Evolutionary conservation across 2,329 filamentous ascomycete genomes (phyloP).

Genomic region (Penicillium sp.): DNA sequence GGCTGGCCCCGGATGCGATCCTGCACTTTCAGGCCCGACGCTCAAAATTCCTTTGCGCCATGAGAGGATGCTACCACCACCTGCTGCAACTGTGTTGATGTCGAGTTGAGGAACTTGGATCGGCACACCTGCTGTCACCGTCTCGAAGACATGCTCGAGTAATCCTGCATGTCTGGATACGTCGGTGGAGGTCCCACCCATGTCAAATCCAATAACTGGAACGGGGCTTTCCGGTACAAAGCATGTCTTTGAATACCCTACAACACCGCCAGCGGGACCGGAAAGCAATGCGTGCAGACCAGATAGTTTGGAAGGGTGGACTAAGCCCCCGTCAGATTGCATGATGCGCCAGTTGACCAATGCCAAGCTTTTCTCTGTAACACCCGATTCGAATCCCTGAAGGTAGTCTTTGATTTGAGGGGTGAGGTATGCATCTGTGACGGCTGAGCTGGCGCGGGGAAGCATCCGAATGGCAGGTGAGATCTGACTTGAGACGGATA

Average conservation of each 20-base stretch:
- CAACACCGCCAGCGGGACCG: constrained; percentile 88
- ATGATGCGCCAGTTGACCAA: constrained; percentile 55
- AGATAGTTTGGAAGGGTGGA: constrained; percentile 63
- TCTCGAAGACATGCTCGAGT: constrained; percentile 91
- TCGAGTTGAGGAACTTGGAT: constrained; percentile 87
- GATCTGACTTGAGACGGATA: too few relatives aligned
- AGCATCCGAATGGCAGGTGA: constrained; percentile 49
- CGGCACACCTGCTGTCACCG: constrained; percentile 83
- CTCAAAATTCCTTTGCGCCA: constrained; percentile 59
- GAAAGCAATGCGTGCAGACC: constrained; percentile 84
- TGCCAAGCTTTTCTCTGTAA: too few relatives aligned
- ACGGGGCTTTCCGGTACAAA: constrained; percentile 70
- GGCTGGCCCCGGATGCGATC: constrained; percentile 84
- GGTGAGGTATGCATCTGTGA: constrained; percentile 77
- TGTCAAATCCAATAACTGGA: constrained; percentile 89
- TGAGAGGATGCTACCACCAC: constrained; percentile 69
- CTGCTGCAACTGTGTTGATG: constrained; percentile 88
- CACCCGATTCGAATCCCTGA: constrained; percentile 70
- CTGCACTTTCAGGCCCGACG: constrained; percentile 85
- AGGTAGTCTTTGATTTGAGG: constrained; percentile 79
- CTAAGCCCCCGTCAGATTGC: constrained; percentile 77
- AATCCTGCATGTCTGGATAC: constrained; percentile 82
- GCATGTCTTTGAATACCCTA: constrained; percentile 85
- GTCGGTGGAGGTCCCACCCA: constrained; percentile 89
- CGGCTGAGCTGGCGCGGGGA: constrained; percentile 73